Base-by-base conservation (phyloP, 768 basidiomycete genomes). In the Russula brevipes region DNA sequence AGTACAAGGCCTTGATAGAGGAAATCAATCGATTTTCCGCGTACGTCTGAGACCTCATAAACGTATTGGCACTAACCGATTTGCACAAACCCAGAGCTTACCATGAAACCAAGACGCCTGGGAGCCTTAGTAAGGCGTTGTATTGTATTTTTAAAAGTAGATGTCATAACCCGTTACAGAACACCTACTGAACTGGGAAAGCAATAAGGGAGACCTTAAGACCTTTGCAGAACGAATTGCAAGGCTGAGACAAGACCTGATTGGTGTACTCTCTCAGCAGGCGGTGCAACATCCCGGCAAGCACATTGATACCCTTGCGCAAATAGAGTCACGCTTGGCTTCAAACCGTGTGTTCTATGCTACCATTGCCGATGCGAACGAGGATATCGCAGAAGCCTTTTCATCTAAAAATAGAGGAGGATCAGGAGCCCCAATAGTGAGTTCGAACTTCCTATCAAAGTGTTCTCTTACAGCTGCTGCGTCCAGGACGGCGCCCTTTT, bases 11-110 rank as follows among this genome's bases (percentile, higher is more conserved):
- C 6, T 11, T 59, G 50, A 63, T 63, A 12, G 35, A 53, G 31
- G 61, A 63, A 36, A 53, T 59, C 14, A 41, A 30, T 17, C 49
- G 46, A 7, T 63, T 63, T 55, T 58, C 57, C 61, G 50, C 58
- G 61, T 63, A 14, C 16, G 61, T 56, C 14, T 24, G 1, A 31
- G 39, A 8, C 11, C 9, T 10, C 16, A 4, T 55, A 50, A 35
- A 35, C n/a, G 17, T 24, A 24, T 36, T 17, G 19, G 19, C n/a
- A 33, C n/a, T 42, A 4, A 57, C 31, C 8, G 16, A 41, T 41
- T 11, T 6, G 17, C 49, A 17, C 57, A 4, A 30, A 30, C 31
- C 5, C 49, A 63, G 61, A 42, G 49, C 49, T 17, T 63, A 58
- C 42, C 59, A 63, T 19, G 42, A 52, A 42, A 56, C 47, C 10